These are phyloP conservation scores for Dinochytrium kinnereticum DNA, from an alignment of 371 early-diverging fungal species.

Conservation along the genomic window DNA sequence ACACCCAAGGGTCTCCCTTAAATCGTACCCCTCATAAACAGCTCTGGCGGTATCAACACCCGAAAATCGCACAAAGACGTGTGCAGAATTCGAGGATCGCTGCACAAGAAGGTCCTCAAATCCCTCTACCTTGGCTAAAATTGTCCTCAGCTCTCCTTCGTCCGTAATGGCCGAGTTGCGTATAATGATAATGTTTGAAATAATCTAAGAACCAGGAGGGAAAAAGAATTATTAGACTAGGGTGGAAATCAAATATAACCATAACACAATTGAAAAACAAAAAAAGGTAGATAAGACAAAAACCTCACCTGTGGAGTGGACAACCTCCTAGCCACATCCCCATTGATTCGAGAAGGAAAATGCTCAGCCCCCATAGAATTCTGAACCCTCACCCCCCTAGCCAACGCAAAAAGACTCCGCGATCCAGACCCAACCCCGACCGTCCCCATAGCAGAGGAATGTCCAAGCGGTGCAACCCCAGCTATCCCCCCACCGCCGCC, in stretches of 20 bases:
- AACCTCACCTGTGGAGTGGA: not conserved
- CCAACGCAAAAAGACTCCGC: too few species aligned
- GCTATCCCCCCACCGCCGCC: too few species aligned
- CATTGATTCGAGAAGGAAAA: not conserved
- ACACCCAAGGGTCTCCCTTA: not conserved
- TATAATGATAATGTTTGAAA: not conserved
- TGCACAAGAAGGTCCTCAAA: slow-evolving; percentile 1
- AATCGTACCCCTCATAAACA: not conserved
- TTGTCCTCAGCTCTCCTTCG: not conserved
- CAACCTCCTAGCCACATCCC: not conserved
- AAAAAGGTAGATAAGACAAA: not conserved
- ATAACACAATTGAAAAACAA: not conserved
- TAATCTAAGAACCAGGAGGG: not conserved
- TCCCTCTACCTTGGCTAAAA: not conserved
- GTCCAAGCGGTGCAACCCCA: too few species aligned
- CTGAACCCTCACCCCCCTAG: not conserved
- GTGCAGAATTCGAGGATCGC: not conserved
- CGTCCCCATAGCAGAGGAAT: too few species aligned
- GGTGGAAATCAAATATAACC: too few species aligned
- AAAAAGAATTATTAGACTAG: not conserved
- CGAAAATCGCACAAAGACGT: not conserved
- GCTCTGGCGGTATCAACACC: not conserved
- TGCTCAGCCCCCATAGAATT: not conserved
- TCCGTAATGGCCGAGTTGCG: slow-evolving; percentile 4
- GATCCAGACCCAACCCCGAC: not conserved